phyloP scores from a whole-genome alignment of 2,329 filamentous ascomycete genomes.

The Cercospora janseana region DNA sequence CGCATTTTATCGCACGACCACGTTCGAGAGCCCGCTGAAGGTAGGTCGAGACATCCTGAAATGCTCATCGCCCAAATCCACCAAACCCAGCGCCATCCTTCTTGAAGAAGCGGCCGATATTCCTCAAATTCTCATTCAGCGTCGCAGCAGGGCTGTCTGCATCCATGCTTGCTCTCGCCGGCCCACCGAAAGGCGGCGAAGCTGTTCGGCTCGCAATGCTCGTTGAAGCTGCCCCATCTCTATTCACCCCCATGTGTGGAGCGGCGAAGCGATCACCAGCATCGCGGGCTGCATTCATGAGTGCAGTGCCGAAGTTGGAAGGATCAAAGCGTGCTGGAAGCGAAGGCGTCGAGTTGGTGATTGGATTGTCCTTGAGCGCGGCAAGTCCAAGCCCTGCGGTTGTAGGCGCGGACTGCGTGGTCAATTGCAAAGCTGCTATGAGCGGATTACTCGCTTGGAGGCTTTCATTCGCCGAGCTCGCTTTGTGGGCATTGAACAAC shows the following conservation, averaged over 20 bases:
- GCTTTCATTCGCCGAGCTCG: constrained; percentile 63
- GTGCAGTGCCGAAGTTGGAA: constrained; percentile 75
- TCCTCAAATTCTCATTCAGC: constrained; percentile 90
- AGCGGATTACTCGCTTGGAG: constrained; percentile 67
- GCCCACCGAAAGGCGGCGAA: constrained; percentile 32
- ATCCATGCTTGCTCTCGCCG: constrained; percentile 25
- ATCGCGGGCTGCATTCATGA: constrained; percentile 79
- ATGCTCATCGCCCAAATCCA: constrained; percentile 32
- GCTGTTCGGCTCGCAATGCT: constrained; percentile 38
- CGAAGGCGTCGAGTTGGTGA: constrained; percentile 36
- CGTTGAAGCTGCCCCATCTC: constrained; percentile 26
- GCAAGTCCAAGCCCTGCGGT: constrained; percentile 26
- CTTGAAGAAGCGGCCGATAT: constrained; percentile 94
- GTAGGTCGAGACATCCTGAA: no score
- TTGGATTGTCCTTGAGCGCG: constrained; percentile 43
- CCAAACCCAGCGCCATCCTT: constrained; percentile 67
- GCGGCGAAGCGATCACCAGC: constrained; percentile 68
- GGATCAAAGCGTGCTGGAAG: constrained; percentile 67
- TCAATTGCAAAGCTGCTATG: constrained; percentile 62
- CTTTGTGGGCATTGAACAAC: constrained; percentile 82
- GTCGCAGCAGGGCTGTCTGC: constrained; percentile 54
- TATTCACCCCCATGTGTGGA: constrained; percentile 44
- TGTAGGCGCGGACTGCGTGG: constrained; percentile 35
- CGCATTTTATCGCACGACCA: no score
- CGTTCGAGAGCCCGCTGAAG: no score